These are phyloP conservation scores for Talaromyces sp. DNA, from an alignment of 2,329 filamentous ascomycete species.

Conservation along the genomic window DNA sequence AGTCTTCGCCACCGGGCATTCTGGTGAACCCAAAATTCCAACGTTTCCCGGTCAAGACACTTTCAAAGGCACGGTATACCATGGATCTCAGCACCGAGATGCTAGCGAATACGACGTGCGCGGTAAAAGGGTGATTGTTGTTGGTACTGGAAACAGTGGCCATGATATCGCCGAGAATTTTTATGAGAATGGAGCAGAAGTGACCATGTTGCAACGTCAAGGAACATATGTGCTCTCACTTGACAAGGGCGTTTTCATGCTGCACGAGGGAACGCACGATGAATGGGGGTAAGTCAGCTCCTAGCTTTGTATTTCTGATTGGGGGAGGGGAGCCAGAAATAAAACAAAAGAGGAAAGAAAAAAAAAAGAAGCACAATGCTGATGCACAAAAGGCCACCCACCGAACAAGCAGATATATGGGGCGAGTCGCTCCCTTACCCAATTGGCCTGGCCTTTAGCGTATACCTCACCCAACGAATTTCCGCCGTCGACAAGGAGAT, in stretches of 20 bases:
- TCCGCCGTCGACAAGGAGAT: slow-evolving; percentile 36
- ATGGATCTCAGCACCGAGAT: slow-evolving; percentile 39
- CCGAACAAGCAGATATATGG: slow-evolving; percentile 47
- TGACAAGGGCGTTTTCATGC: slow-evolving; percentile 40
- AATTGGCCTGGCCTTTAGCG: slow-evolving; percentile 41
- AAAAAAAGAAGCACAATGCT: background rate
- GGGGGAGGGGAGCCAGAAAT: no score
- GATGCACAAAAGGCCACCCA: slow-evolving; percentile 34
- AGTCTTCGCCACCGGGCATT: slow-evolving; percentile 45
- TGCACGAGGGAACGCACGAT: slow-evolving; percentile 41
- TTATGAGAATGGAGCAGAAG: slow-evolving; percentile 43
- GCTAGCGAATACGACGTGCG: slow-evolving; percentile 31
- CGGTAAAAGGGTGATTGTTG: slow-evolving; percentile 43
- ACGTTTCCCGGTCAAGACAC: slow-evolving; percentile 32
- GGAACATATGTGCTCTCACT: slow-evolving; percentile 47
- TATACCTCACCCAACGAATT: slow-evolving; percentile 38
- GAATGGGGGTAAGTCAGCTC: slow-evolving; percentile 21
- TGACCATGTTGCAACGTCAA: slow-evolving; percentile 50
- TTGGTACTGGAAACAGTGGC: slow-evolving; percentile 46
- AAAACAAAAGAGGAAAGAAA: background rate
- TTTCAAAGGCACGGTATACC: slow-evolving; percentile 41
- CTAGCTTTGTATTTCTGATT: background rate
- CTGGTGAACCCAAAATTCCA: slow-evolving; percentile 37
- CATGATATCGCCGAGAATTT: slow-evolving; percentile 49
- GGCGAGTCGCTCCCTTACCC: slow-evolving; percentile 42